These are phyloP conservation scores for Zelonia costaricensis DNA, from an alignment of 208 protist genomes.

Conservation along the genomic window DNA sequence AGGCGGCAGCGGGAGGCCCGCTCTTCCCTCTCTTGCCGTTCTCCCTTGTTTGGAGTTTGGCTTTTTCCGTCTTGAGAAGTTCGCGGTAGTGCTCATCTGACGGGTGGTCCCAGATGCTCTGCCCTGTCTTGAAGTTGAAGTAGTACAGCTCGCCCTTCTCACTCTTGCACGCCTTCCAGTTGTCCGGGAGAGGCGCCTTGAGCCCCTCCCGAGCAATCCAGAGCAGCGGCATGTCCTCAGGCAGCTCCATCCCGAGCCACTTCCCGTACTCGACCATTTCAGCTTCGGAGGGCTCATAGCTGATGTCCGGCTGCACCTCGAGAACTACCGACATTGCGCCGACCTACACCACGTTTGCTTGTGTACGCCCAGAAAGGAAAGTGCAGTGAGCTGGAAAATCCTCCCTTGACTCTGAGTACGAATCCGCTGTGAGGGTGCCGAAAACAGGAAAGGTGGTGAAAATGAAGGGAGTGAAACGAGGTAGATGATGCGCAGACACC, in stretches of 20 bases:
- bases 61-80: constrained; percentile 65
- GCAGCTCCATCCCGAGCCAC: constrained; percentile 95
- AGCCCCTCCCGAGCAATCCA: constrained; percentile 95
- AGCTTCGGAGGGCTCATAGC: constrained; percentile 93
- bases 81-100: constrained; percentile 94
- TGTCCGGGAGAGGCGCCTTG: constrained; percentile 92
- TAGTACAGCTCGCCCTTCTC: constrained; percentile 95
- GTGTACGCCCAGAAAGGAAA: too few species aligned
- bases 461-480: too few species aligned
- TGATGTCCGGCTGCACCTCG: constrained; percentile 72
- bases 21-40: constrained; percentile 33
- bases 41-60: constrained; percentile 27
- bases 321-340: constrained; percentile 79
- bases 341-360: too few species aligned
- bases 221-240: constrained; percentile 87
- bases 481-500: too few species aligned
- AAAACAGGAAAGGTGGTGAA: too few species aligned
- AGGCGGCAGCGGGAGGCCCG: neutral
- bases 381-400: too few species aligned
- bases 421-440: too few species aligned
- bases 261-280: constrained; percentile 94
- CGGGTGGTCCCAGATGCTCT: constrained; percentile 96
- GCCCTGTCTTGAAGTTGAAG: constrained; percentile 94
- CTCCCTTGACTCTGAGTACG: too few species aligned
- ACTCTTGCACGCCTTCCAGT: constrained; percentile 95